phyloP scores from a whole-genome alignment of 2,329 filamentous ascomycete species.

The Pseudofabraea citricarpa region DNA sequence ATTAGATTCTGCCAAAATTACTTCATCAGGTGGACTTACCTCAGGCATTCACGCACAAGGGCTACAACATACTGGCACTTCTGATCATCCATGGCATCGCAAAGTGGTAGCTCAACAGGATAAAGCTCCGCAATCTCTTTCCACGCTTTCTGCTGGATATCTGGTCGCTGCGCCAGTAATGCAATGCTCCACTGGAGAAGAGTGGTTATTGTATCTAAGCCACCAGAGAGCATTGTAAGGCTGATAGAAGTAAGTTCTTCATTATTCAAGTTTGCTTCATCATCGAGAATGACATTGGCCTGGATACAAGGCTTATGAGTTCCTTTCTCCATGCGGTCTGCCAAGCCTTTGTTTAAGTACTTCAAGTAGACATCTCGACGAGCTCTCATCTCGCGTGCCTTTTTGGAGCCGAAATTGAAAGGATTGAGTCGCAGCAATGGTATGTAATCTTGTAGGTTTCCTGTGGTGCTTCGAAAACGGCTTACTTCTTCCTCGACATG shows the following conservation, averaged over 20 bases:
- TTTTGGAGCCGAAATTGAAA: conserved; percentile 51
- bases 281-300: conserved; percentile 60
- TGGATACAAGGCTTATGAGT: conserved; percentile 62
- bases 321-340: conserved; percentile 55
- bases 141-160: conserved; percentile 57
- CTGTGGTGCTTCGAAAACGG: conserved; percentile 54
- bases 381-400: conserved; percentile 54
- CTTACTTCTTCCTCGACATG: conserved; percentile 58
- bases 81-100: conserved; percentile 57
- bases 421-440: conserved; percentile 56
- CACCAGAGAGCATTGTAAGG: conserved; percentile 64
- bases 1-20: too few species aligned
- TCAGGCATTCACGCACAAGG: conserved; percentile 56
- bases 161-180: conserved; percentile 51
- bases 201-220: conserved; percentile 62
- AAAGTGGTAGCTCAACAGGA: conserved; percentile 47
- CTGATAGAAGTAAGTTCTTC: conserved; percentile 62
- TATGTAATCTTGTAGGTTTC: conserved; percentile 58
- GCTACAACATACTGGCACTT: conserved; percentile 60
- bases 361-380: conserved; percentile 57
- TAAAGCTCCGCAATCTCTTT: conserved; percentile 52
- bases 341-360: conserved; percentile 51
- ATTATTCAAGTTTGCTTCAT: conserved; percentile 56
- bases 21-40: too few species aligned
- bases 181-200: conserved; percentile 61